Evolutionary conservation across 768 basidiomycete genomes (phyloP), one percentile per base, ranked within the genome.

Genomic region (Lentinula sp.): DNA sequence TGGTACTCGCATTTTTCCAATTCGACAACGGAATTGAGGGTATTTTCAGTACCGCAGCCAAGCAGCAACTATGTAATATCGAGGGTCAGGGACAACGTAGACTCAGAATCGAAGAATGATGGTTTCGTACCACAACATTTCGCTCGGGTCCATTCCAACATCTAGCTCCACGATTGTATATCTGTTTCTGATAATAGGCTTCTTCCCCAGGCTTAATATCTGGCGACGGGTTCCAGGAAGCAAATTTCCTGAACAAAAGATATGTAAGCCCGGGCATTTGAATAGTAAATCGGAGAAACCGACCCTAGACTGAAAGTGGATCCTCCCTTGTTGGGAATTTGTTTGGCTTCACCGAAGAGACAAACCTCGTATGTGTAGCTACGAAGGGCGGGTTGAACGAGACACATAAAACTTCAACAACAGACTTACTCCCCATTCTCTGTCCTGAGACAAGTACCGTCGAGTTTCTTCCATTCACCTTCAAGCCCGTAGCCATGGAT

Each of bases 131-230:
- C 70, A 85, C 80, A 36, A 93, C 89, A 63, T 84, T 93, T 35
- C 96, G 85, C 64, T 91, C 83, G 3, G 97, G 97, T 0, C 97
- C 96, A 67, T 97, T 97, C 96, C 95, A 97, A 77, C 96, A 98
- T 68, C 87, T 85, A 4, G 93, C 81, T 43, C 96, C 97, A 57
- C 81, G 78, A 41, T 85, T 85, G 76, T 98, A 99, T 13, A 83
- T 72, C 68, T 96, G 94, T 67, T 84, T 87, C 50, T 81, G 74
- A 72, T 98, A 97, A 73, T 87, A 97, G 37, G 83, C 88, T 2
- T 80, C 79, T 28, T 84, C 76, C 3, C 91, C 93, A 3, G 79
- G 77, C 62, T 79, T 67, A 2, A 83, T 80, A 57, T 81, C 81
- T 0, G 80, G 69, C 16, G 81, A 79, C 1, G 80, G 77, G 70